Base-by-base conservation (phyloP, 495 filamentous ascomycete species). In the Aspergillus taichungensis region DNA sequence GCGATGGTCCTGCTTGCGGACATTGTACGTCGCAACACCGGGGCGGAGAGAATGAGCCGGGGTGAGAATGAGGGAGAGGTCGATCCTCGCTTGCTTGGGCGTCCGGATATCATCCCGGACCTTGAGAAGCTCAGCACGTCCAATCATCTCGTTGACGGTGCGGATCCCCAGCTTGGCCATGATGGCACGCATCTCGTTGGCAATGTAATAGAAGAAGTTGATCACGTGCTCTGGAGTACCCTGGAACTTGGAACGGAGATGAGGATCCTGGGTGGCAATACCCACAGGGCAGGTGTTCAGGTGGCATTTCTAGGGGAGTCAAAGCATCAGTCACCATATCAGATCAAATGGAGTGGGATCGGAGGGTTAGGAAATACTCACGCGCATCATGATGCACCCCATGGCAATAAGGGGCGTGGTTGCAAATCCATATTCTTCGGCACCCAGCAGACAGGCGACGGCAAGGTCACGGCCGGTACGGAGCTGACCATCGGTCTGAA, bases 201-300 rank as follows among this genome's bases (percentile, higher is more conserved):
- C 82, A 38, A 99, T 76, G 56, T 99, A 99, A 70, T 95, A 99
- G 72, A 99, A 99, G 77, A 97, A 99, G 74, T 99, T 99, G 67
- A 99, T 99, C 37, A 95, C 92, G 60, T 99, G 88, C 66, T 99
- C 92, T 6, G 92, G 91, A 0, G 87, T 89, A 29, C 92, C 94
- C 34, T 78, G 75, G 67, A 99, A 97, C 71, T 96, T 99, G 73
- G 88, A 87, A 13, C 94, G 80, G 3, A 99, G 79, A 57, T 94
- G 88, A 6, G 88, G 87, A 54, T 99, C 94, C 59, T 99, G 92
- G 6, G 92, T 96, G 1, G 92, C 92, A 42, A 99, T 95, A 59
- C 92, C 92, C 8, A 98, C 92, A 1, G 92, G 91, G 67, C 92
- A 97, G 27, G 88, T 95, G 55, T 95, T 95, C 32, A 84, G 46